phyloP scores from a whole-genome alignment of 176 grass and related monocot species.

The Typha latifolia region DNA sequence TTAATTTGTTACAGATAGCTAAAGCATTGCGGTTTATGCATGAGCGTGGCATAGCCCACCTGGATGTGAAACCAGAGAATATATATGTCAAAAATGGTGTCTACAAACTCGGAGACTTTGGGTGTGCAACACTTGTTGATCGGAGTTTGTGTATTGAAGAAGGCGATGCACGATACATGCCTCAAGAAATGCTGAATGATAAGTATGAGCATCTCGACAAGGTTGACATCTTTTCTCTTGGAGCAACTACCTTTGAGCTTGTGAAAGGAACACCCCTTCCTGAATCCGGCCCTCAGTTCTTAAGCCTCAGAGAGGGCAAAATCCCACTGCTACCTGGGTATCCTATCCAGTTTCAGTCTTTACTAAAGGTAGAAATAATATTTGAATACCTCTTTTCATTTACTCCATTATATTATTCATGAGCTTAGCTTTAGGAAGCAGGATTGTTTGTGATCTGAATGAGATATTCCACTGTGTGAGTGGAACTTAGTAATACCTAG shows the following conservation, averaged over 20 bases:
- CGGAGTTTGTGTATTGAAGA: conserved; percentile 69
- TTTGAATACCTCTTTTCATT: conserved; percentile 10
- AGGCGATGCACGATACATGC: conserved; percentile 96
- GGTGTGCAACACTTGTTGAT: conserved; percentile 73
- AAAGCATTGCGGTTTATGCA: conserved; percentile 89
- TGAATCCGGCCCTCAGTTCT: conserved; percentile 61
- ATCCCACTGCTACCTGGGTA: conserved; percentile 77
- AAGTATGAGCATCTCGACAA: conserved; percentile 82
- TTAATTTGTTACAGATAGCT: conserved; percentile 53
- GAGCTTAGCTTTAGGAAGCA: no score
- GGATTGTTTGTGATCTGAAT: background rate
- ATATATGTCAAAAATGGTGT: conserved; percentile 61
- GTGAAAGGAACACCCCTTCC: conserved; percentile 62
- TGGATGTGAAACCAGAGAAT: conserved; percentile 97
- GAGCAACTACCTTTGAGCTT: conserved; percentile 70
- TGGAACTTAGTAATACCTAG: no score
- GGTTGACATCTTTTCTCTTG: conserved; percentile 91
- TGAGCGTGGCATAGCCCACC: conserved; percentile 59
- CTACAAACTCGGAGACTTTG: conserved; percentile 95
- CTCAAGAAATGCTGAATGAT: conserved; percentile 84
- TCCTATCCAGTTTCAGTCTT: conserved; percentile 67
- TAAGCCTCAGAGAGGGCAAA: conserved; percentile 77
- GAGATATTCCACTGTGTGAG: background rate
- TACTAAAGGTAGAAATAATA: conserved; percentile 68
- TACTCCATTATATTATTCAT: background rate